These are phyloP conservation scores for Excoecaria cochinchinensis DNA, from an alignment of 345 rosid genomes.

Conservation along the genomic window DNA sequence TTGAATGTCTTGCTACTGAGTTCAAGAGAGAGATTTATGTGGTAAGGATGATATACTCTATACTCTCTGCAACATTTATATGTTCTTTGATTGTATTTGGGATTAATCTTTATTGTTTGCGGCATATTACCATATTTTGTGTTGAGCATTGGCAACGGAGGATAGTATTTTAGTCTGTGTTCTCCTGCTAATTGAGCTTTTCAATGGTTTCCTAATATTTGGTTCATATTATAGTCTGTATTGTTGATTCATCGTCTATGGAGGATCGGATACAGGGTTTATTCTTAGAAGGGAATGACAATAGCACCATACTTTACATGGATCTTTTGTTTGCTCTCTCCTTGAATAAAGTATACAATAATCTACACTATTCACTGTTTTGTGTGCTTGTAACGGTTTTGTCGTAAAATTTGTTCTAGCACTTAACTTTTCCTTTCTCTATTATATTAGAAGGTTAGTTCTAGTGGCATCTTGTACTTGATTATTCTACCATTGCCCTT, in stretches of 20 bases:
- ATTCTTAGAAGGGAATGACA: no score
- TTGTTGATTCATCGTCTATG: no score
- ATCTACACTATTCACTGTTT: no score
- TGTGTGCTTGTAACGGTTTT: no score
- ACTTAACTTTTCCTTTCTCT: neutral
- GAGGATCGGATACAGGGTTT: no score
- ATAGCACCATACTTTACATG: no score
- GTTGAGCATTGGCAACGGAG: neutral
- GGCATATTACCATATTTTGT: neutral
- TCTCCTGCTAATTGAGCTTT: neutral
- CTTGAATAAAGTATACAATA: no score
- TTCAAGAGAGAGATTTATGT: conserved; percentile 89
- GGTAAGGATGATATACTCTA: conserved; percentile 37
- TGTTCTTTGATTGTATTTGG: neutral
- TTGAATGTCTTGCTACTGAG: conserved; percentile 94
- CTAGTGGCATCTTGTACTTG: neutral
- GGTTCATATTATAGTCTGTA: no score
- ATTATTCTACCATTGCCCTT: neutral
- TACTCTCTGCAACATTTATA: neutral
- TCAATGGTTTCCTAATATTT: neutral
- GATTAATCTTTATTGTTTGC: neutral
- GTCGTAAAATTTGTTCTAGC: neutral
- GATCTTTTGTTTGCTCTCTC: no score
- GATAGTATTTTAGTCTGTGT: neutral
- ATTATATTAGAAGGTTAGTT: neutral